Conservation (phyloP, 2,329 filamentous ascomycete genomes). For the Colletotrichum tabaci region DNA sequence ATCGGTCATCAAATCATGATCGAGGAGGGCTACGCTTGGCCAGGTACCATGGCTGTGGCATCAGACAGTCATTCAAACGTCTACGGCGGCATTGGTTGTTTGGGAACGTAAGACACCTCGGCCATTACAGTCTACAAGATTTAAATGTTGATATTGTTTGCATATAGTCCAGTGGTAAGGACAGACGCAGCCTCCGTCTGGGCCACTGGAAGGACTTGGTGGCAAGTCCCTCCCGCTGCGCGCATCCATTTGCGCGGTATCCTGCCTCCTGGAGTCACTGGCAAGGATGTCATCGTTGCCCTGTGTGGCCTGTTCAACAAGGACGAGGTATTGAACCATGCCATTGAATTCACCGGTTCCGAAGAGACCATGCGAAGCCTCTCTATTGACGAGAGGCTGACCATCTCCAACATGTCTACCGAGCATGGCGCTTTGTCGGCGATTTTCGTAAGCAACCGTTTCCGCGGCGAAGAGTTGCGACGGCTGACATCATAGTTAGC, state of each 20-base stretch:
- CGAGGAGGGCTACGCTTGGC: conserved; percentile 87
- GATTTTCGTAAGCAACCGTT: neutral
- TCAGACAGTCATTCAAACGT: conserved; percentile 84
- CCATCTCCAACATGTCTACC: conserved; percentile 85
- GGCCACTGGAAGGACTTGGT: conserved; percentile 89
- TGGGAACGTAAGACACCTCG: conserved; percentile 62
- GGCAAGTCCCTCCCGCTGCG: conserved; percentile 87
- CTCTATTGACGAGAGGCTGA: conserved; percentile 79
- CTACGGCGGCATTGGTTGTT: conserved; percentile 84
- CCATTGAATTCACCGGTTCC: conserved; percentile 88
- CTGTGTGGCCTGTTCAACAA: conserved; percentile 89
- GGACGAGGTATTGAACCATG: conserved; percentile 91
- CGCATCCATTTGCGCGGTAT: conserved; percentile 83
- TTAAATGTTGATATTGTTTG: neutral
- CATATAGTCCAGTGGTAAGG: conserved; percentile 81
- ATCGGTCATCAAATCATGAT: conserved; percentile 94
- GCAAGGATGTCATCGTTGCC: conserved; percentile 94
- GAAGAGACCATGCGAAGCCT: conserved; percentile 83
- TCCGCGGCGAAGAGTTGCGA: conserved; percentile 57
- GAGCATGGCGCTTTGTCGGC: conserved; percentile 80
- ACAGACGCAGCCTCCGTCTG: conserved; percentile 91
- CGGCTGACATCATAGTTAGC: conserved; percentile 69
- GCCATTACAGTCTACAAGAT: too few species aligned
- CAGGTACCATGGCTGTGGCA: conserved; percentile 85
- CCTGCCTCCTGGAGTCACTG: conserved; percentile 84